Conservation (phyloP, 2,329 filamentous ascomycete genomes). For the Monilinia aucupariae region DNA sequence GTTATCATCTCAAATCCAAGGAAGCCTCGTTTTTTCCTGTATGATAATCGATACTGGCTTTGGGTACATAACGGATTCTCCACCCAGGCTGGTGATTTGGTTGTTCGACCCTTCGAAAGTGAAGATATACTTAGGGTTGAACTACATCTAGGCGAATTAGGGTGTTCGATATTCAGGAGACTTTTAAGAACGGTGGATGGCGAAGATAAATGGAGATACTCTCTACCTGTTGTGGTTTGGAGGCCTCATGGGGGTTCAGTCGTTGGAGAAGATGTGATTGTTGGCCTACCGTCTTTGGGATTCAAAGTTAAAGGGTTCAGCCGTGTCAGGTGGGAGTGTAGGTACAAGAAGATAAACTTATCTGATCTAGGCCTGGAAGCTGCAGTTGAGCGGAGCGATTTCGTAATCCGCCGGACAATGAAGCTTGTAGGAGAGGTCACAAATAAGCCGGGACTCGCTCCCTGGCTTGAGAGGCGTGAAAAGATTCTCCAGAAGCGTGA, state of each 20-base stretch:
- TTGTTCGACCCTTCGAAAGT: background rate
- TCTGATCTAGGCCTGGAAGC: background rate
- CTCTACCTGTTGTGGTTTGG: slow-evolving; percentile 7
- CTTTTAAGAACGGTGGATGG: background rate
- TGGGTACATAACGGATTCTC: background rate
- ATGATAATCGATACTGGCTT: slow-evolving; percentile 11
- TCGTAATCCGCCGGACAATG: background rate
- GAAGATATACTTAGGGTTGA: background rate
- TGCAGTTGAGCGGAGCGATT: background rate
- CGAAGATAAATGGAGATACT: slow-evolving; percentile 1
- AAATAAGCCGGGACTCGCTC: background rate
- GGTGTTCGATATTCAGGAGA: background rate
- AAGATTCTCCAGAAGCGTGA: background rate
- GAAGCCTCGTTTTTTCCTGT: background rate
- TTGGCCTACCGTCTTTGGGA: slow-evolving; percentile 9
- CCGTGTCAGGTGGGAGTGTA: slow-evolving; percentile 2
- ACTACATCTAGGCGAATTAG: background rate
- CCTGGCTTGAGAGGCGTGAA: background rate
- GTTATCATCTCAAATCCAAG: slow-evolving; percentile 28
- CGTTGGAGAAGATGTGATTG: background rate
- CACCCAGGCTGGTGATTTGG: background rate
- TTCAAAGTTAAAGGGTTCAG: background rate
- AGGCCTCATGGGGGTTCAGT: background rate
- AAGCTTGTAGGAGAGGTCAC: background rate
- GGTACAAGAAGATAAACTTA: slow-evolving; percentile 7